Percentiles rank a stretch among this genome's conserved stretches.
Conservation (phyloP, 1,284 basidiomycete genomes). For the Ceratobasidium sp. region DNA sequence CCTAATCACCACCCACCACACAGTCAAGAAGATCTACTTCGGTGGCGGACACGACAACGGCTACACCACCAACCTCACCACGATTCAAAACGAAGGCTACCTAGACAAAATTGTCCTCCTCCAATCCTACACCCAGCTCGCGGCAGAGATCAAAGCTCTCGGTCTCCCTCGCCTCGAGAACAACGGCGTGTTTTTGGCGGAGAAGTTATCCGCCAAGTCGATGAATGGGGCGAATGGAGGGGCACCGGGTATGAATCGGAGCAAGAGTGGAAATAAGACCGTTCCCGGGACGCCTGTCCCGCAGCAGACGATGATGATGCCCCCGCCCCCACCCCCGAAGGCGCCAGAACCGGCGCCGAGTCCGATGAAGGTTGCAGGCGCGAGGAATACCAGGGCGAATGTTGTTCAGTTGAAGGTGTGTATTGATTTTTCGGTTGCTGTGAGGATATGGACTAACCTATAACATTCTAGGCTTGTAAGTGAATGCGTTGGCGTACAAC, state of each 20-base stretch:
- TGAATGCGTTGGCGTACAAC: neutral
- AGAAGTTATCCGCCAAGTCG: constrained; percentile 60
- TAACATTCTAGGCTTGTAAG: constrained; percentile 23
- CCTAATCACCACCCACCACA: neutral
- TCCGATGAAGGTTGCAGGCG: neutral
- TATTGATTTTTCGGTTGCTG: neutral
- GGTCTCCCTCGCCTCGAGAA: constrained; percentile 68
- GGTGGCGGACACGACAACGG: constrained; percentile 80
- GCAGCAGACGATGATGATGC: too few relatives aligned
- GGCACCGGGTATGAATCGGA: constrained; percentile 4
- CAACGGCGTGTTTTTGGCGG: constrained; percentile 71
- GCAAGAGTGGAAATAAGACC: neutral
- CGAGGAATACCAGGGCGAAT: neutral
- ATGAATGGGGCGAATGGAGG: constrained; percentile 3
- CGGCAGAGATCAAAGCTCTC: constrained; percentile 69
- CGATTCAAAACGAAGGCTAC: constrained; percentile 73
- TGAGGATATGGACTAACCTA: neutral
- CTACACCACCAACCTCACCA: constrained; percentile 72
- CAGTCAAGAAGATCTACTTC: constrained; percentile 41
- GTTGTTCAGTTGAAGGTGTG: neutral
- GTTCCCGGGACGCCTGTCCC: neutral
- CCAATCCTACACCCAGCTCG: constrained; percentile 72
- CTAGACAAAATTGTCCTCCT: constrained; percentile 76
- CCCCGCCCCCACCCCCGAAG: neutral
- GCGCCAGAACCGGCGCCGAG: neutral